Evolutionary conservation across 2,329 filamentous ascomycete genomes (phyloP).

Genomic region (Ilyonectria robusta): DNA sequence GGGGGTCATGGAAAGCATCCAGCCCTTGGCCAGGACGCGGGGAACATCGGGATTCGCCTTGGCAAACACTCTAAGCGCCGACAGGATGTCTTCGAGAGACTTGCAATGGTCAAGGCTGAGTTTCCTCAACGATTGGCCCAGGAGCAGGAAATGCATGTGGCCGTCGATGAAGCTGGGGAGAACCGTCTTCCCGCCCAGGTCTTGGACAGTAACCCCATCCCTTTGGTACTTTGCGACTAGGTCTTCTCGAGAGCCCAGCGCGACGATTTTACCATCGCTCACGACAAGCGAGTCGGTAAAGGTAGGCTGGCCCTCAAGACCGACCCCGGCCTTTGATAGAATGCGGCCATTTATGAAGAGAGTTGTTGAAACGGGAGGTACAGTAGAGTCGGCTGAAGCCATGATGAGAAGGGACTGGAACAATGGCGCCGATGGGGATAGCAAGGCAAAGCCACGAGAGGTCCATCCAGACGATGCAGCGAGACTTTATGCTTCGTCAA

Average conservation of each 20-base stretch:
- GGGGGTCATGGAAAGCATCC: slow-evolving; percentile 64
- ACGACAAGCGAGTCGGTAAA: slow-evolving; percentile 50
- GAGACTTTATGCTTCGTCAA: neutral
- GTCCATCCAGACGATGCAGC: neutral
- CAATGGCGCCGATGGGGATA: neutral
- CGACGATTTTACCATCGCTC: slow-evolving; percentile 47
- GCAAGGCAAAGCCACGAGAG: neutral
- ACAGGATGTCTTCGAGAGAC: slow-evolving; percentile 13
- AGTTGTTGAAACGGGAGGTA: neutral
- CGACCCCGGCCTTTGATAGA: slow-evolving; percentile 30
- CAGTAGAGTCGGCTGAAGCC: neutral
- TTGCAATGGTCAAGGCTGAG: slow-evolving; percentile 15
- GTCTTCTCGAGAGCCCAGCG: slow-evolving; percentile 48
- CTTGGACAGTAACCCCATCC: neutral
- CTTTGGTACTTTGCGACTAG: neutral
- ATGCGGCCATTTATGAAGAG: slow-evolving; percentile 45
- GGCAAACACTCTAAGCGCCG: slow-evolving; percentile 4
- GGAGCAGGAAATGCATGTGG: slow-evolving; percentile 24
- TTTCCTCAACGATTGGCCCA: slow-evolving; percentile 18
- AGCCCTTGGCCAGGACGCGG: slow-evolving; percentile 66
- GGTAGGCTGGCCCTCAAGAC: slow-evolving; percentile 34
- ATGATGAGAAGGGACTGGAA: neutral
- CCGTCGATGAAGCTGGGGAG: slow-evolving; percentile 27
- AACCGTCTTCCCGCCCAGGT: slow-evolving; percentile 51
- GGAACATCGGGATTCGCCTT: slow-evolving; percentile 56